phyloP scores from a whole-genome alignment of 768 basidiomycete genomes.

The Tremella yokohamensis region DNA sequence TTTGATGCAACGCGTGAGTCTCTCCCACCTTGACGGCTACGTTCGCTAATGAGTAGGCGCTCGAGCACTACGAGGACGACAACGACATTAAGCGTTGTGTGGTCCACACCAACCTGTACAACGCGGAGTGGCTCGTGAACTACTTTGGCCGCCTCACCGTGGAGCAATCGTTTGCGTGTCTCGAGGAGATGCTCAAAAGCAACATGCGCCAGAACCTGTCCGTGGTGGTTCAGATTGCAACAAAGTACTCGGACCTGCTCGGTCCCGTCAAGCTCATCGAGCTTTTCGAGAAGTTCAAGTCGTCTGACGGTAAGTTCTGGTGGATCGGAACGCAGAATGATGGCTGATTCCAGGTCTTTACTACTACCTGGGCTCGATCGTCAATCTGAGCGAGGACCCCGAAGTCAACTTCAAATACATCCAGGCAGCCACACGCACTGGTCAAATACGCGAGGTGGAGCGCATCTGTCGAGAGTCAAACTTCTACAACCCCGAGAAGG shows the following conservation, averaged over 20 bases:
- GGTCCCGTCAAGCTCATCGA: conserved; percentile 97
- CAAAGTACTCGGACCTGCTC: conserved; percentile 96
- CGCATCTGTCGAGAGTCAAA: conserved; percentile 98
- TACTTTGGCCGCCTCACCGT: conserved; percentile 97
- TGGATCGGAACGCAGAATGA: neutral
- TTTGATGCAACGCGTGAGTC: conserved; percentile 76
- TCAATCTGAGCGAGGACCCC: conserved; percentile 91
- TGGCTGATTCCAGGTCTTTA: conserved; percentile 65
- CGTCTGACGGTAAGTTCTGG: conserved; percentile 70
- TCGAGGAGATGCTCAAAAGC: conserved; percentile 94
- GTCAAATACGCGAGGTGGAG: conserved; percentile 97
- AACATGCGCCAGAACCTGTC: conserved; percentile 98
- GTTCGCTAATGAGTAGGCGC: conserved; percentile 60
- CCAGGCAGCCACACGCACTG: conserved; percentile 94
- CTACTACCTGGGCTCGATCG: conserved; percentile 96
- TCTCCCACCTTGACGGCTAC: neutral
- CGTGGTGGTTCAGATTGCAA: conserved; percentile 93
- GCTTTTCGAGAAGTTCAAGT: conserved; percentile 97
- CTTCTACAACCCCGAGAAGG: conserved; percentile 97
- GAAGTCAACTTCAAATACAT: conserved; percentile 99
- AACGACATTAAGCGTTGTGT: conserved; percentile 98
- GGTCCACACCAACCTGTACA: conserved; percentile 80
- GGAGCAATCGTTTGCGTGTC: conserved; percentile 91
- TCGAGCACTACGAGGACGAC: conserved; percentile 96
- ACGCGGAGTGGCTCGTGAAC: conserved; percentile 91